Conservation (phyloP, 2,329 filamentous ascomycete species). For the Neonectria sp. region DNA sequence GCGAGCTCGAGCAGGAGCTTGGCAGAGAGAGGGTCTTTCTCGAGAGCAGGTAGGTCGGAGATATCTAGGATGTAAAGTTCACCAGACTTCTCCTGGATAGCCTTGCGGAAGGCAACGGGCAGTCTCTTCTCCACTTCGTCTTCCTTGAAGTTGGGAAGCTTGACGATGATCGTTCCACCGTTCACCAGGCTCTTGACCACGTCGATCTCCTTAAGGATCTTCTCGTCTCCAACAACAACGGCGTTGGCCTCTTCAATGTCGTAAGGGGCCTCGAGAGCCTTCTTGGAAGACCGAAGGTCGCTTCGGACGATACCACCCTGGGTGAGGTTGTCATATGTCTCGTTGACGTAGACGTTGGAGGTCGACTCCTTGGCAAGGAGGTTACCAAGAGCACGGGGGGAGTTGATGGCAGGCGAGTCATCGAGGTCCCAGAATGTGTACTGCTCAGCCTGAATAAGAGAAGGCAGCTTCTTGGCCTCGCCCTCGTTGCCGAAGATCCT, state of each 20-base stretch:
- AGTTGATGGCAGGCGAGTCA: constrained; percentile 75
- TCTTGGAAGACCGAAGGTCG: constrained; percentile 87
- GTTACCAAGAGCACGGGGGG: constrained; percentile 73
- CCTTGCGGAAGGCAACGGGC: constrained; percentile 78
- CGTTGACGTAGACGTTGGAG: constrained; percentile 74
- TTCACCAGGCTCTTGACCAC: constrained; percentile 79
- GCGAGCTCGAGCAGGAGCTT: constrained; percentile 82
- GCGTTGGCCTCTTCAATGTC: constrained; percentile 85
- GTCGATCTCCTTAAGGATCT: constrained; percentile 84
- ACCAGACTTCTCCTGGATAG: constrained; percentile 78
- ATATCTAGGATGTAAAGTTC: constrained; percentile 84
- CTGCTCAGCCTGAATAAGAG: constrained; percentile 77
- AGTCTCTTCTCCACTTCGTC: constrained; percentile 93
- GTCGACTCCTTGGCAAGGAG: constrained; percentile 81
- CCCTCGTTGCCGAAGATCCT: constrained; percentile 70
- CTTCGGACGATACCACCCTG: constrained; percentile 86
- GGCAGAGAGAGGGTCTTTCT: constrained; percentile 75
- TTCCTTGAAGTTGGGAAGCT: constrained; percentile 84
- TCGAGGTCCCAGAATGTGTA: constrained; percentile 97
- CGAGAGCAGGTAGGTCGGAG: constrained; percentile 76
- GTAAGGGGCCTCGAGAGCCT: constrained; percentile 88
- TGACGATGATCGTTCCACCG: constrained; percentile 81
- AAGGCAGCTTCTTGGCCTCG: constrained; percentile 57
- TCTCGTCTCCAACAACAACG: constrained; percentile 83
- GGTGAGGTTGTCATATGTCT: constrained; percentile 74